Conservation (phyloP, 2,329 filamentous ascomycete species). For the Malbranchea cinnamomea region DNA sequence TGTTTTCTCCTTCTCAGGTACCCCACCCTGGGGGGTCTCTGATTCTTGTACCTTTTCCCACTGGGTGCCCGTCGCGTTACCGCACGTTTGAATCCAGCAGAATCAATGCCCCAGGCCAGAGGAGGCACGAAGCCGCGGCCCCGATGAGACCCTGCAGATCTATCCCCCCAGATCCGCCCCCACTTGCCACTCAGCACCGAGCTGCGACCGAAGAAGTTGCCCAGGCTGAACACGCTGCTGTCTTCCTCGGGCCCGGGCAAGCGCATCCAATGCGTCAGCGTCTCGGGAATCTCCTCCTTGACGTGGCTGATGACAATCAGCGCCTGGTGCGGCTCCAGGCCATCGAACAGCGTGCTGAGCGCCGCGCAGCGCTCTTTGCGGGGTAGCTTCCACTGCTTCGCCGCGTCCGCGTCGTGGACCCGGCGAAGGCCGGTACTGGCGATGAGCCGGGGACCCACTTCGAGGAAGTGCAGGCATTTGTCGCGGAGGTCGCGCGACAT, state of each 20-base stretch:
- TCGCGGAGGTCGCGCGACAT: conserved; percentile 73
- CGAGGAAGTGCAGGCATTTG: conserved; percentile 72
- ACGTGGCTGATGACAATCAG: conserved; percentile 87
- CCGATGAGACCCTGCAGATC: too few species aligned
- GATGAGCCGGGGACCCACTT: conserved; percentile 39
- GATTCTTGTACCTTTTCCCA: too few species aligned
- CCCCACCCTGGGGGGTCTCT: too few species aligned
- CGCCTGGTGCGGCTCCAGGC: conserved; percentile 57
- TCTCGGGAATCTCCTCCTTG: conserved; percentile 75
- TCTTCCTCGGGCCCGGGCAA: conserved; percentile 39
- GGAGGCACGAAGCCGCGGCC: too few species aligned
- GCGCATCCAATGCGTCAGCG: conserved; percentile 71
- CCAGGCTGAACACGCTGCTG: conserved; percentile 2
- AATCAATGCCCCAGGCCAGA: too few species aligned
- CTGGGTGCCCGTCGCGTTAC: too few species aligned
- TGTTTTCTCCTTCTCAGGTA: too few species aligned
- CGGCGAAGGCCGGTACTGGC: conserved; percentile 12
- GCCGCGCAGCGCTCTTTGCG: conserved; percentile 3
- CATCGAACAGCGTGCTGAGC: conserved; percentile 18
- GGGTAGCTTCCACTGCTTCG: conserved; percentile 6
- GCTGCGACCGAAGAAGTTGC: too few species aligned
- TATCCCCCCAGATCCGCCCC: conserved; percentile 8
- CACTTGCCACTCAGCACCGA: conserved; percentile 6
- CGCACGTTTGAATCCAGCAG: too few species aligned
- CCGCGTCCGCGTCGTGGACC: conserved; percentile 1